Evolutionary conservation across 2,329 filamentous ascomycete species (phyloP), one percentile per base, ranked within the genome.

Genomic region (Akanthomyces lecanii): DNA sequence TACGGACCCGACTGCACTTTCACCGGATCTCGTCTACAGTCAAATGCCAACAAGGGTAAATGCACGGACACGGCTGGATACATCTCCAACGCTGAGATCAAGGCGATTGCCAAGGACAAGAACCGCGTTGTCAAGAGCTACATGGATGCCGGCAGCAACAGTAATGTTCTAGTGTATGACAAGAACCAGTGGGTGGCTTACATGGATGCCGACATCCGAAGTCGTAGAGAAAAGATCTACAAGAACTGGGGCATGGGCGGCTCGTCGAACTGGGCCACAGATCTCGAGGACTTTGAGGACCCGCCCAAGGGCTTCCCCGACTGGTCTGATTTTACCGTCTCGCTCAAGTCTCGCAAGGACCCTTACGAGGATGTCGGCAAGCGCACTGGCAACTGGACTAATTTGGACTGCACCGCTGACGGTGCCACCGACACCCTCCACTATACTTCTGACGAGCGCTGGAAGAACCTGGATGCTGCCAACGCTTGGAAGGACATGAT

Each of bases 11-110:
- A 44, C 3, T 56, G 53, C 25, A 42, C 8, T 5, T 44, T 23
- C 10, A 44, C 40, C 25, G 53, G 38, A 1, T 23, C 28, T 4
- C 40, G 44, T 2, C 21, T 45, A 1, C 42, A 64, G 0, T 72
- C 71, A 0, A 25, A 48, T 5, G 70, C 71, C 1, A 53, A 45
- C 4, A 55, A 57, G 12, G 71, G 71, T 11, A 40, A 36, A 2
- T 73, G 71, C 57, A 73, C 71, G 0, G 62, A 59, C 3, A 70
- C 67, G 12, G 23, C 47, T 18, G 47, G 25, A 2, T 50, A 50
- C 47, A 50, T 50, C 0, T 77, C 75, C 62, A 72, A 75, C 47
- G 67, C 66, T 5, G 73, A 75, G 63, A 75, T 75, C 58, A 50
- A 67, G 21, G 66, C 71, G 18, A 72, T 75, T 52, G 59, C 64